Base-by-base conservation (phyloP, 2,329 filamentous ascomycete genomes). In the Calycina marina region DNA sequence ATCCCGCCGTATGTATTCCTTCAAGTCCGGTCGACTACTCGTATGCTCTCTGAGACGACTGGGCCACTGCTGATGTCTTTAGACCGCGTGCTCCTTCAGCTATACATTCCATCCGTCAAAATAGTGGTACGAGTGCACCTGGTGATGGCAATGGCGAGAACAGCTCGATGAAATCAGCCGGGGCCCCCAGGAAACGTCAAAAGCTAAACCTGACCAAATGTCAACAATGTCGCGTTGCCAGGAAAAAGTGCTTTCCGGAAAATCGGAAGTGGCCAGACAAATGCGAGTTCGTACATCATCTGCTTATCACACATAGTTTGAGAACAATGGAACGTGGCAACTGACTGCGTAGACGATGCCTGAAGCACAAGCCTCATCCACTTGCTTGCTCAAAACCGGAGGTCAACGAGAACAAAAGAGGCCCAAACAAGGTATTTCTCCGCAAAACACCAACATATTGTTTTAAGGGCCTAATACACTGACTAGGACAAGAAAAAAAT, bases 191-290 rank as follows among this genome's bases (percentile, higher is more conserved):
- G 8, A 40, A 40, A 26, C 34, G 39, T 6, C 35, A 29, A 6
- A 40, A 40, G 22, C 30, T 40, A 14, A 40, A 40, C 25, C 28
- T 40, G 12, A 36, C 28, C 28, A 40, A 40, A 26, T 40, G 39
- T 25, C 36, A 30, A 27, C 39, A 38, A 15, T 40, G 39, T 32
- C 39, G 39, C 13, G 34, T 36, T 14, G 39, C 39, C 12, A 32
- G 39, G 18, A 40, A 40, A 25, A 40, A 40, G 39, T 40, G 39
- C 14, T 31, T 36, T 9, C 39, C 39, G 1, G 34, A 28, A 28
- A 29, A 34, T 24, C 35, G 39, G 12, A 28, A 30, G 8, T 40
- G 39, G 39, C 39, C 39, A 25, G 16, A 38, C 4, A 40, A 40
- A 29, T 40, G 39, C 14, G 11, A 34, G 6, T 36, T n/a, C n/a